These are phyloP conservation scores for Annulohypoxylon truncatum DNA, from an alignment of 2,329 filamentous ascomycete genomes.

Conservation along the genomic window DNA sequence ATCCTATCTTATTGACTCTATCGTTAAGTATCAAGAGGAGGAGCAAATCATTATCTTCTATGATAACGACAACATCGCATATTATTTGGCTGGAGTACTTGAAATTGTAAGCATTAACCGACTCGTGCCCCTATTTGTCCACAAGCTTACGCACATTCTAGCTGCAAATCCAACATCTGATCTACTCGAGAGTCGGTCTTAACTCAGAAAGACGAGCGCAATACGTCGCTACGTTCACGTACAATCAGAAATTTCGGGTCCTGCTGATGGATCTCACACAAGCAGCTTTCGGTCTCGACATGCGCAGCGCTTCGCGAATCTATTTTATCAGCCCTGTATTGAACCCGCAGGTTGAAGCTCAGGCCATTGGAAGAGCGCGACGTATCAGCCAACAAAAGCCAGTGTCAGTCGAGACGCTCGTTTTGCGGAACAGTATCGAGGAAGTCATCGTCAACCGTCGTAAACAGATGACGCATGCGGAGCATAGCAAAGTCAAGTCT, in stretches of 20 bases:
- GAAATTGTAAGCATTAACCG: slow-evolving; percentile 68
- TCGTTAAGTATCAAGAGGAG: slow-evolving; percentile 72
- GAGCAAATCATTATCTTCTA: slow-evolving; percentile 97
- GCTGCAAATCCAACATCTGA: slow-evolving; percentile 70
- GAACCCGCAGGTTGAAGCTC: slow-evolving; percentile 85
- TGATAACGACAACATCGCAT: slow-evolving; percentile 86
- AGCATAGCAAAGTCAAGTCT: slow-evolving; percentile 66
- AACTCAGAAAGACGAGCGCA: slow-evolving; percentile 72
- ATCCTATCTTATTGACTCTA: slow-evolving; percentile 82
- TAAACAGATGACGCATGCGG: slow-evolving; percentile 77
- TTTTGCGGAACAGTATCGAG: slow-evolving; percentile 83
- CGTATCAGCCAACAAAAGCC: slow-evolving; percentile 84
- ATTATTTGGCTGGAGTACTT: slow-evolving; percentile 84
- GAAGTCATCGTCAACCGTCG: slow-evolving; percentile 83
- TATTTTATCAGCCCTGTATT: slow-evolving; percentile 92
- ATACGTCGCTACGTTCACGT: slow-evolving; percentile 84
- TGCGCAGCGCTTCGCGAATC: slow-evolving; percentile 83
- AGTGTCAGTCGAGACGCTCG: slow-evolving; percentile 87
- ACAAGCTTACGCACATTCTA: slow-evolving; percentile 44
- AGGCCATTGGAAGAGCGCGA: slow-evolving; percentile 90
- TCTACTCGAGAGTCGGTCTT: slow-evolving; percentile 72
- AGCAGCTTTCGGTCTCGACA: slow-evolving; percentile 88
- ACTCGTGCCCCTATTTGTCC: not conserved
- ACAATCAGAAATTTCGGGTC: slow-evolving; percentile 74
- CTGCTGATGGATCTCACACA: slow-evolving; percentile 92